Evolutionary conservation across 768 basidiomycete genomes (phyloP), one percentile per base, ranked within the genome.

Genomic region (Paxillus rubicundulus): DNA sequence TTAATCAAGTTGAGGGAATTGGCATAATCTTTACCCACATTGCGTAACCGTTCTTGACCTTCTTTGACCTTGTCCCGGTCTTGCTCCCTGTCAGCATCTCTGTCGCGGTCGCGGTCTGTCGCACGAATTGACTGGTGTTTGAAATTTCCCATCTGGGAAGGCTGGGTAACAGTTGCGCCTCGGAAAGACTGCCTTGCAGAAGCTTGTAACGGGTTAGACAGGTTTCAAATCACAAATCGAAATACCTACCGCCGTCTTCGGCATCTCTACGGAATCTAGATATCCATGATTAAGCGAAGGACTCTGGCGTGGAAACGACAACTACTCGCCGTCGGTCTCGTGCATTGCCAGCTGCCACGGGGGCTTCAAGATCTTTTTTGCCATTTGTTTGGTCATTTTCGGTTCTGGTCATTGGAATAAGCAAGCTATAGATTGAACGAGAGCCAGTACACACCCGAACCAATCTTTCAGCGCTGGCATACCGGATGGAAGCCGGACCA

Each of bases 141-240:
- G 70, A 93, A 93, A 65, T 91, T 92, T 44, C 91, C 91, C 91
- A 93, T 93, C 72, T 92, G 90, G 33, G 91, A 89, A 24, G 89
- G 88, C 61, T 93, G 90, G 21, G 87, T 81, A 45, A 87, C 61
- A 21, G 70, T 57, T 13, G 70, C 76, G 12, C 88, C 79, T 28
- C 88, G 82, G 64, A 90, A 92, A 7, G 83, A 77, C 21, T 86
- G 80, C 52, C 90, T 79, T 10, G 81, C 63, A 41, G 82, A 69
- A 47, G 77, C 69, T 70, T 84, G 81, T 80, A 33, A 43, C 21
- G 34, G 24, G 36, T 64, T 28, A 55, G 49, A 37, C 45, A 45
- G 32, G 28, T 43, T 34, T 43, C 38, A 44, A 27, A 47, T 16
- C 21, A n/a, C 34, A 28, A 52, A 59, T 41, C 47, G 43, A 33